Evolutionary conservation across 1,284 basidiomycete genomes (phyloP), one percentile per base, ranked within the genome.

Genomic region (Cutaneotrichosporon spelunceum): DNA sequence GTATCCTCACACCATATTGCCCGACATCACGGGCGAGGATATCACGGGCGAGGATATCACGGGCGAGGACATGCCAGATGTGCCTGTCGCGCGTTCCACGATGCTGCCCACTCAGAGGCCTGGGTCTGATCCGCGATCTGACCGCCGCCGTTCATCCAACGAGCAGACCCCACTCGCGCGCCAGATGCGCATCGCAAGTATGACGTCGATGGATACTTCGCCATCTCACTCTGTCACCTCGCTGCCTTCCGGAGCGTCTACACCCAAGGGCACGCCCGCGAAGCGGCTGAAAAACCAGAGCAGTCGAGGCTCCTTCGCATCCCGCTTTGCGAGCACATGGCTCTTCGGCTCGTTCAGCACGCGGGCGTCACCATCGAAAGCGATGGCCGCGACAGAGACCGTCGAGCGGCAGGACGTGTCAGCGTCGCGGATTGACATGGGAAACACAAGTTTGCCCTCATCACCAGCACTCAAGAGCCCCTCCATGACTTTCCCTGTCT

Each of bases 261-360:
- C 76, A 1, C 75, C 76, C 0, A 69, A 65, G 49, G 45, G 67
- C 1, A 73, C 73, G 0, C 72, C 75, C 0, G 67, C 61, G 19
- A 71, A 69, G 55, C 68, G 66, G 26, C 63, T 79, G 6, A 72
- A 72, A 26, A 69, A 59, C 27, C 70, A 78, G 50, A 57, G 68
- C 21, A 78, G 76, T 58, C 70, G 68, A 56, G 69, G 72, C 21
- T 76, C 76, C 1, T 72, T 78, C 36, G 72, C 68, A 0, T 67
- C 68, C 33, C 66, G 71, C 10, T 68, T 77, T 44, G 74, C 72
- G 1, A 69, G 68, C 4, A 76, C 67, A 27, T 78, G 74, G 74
- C 63, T 78, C 6, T 72, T 76, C 49, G 68, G 71, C 24, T 66
- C 70, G 5, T 60, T 74, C 8, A 63, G 68, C 8, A 61, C 63